Evolutionary conservation across 148 eudicot species (phyloP), one percentile per base, ranked within the genome.

Genomic region (Camellia lanceoleosa): DNA sequence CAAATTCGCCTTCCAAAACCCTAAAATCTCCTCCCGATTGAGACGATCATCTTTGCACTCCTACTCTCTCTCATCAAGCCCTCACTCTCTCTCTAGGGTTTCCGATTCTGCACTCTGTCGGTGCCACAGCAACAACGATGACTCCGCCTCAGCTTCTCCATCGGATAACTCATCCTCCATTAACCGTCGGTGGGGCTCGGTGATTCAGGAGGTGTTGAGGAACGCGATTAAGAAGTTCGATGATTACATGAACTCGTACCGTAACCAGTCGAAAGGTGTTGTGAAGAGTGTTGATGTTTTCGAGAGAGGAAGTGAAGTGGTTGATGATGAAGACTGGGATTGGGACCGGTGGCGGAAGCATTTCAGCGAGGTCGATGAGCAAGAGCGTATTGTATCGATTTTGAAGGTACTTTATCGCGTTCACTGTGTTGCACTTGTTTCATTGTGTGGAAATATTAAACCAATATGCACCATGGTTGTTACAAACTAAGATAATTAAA

Each of bases 321-420:
- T 23, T 30, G 88, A 68, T 42, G 90, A 83, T 69, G 88, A 85
- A 41, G 90, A 86, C n/a, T 96, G 99, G 99, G 89, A 91, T 87
- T 96, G 99, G 99, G 93, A 87, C 55, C 80, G 90, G 49, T 96
- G 99, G 99, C 76, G 80, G 78, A 87, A 81, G 85, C 93, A 93
- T 88, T 93, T 96, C 20, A 67, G 13, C 2, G 98, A 93, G 81
- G 88, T 96, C 44, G 99, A 93, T 83, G 95, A 94, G 20, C 95
- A 96, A 78, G 97, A 91, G 75, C 91, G 84, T 5, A 61, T 89
- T 42, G 86, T 92, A 67, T 84, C 89, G 18, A 58, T 91, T 76
- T 86, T 95, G 51, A 91, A 95, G 99, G 99, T 93, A 67, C 8
- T 10, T 3, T 73, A 6, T 55, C 47, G 30, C 52, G 20, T 62